A percentile compares a stretch with the other conserved stretches of the same genome.
Evolutionary conservation across 208 protist species (phyloP).

Genomic region (Trypanosoma cruzi): DNA sequence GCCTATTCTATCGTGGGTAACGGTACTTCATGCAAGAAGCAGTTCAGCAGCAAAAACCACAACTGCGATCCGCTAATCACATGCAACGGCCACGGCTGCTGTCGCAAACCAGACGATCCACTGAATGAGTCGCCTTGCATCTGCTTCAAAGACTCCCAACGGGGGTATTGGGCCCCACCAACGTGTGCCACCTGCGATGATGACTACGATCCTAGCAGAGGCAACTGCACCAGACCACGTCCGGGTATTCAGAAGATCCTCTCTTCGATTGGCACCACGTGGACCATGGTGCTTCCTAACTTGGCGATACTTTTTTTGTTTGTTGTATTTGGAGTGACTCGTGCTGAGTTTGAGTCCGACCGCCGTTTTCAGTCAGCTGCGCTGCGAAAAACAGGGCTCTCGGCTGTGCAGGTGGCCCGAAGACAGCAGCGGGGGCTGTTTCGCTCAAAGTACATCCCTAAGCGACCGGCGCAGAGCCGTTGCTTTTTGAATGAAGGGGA

Average conservation of each 20-base stretch:
- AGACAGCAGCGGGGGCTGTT: slow-evolving; percentile 64
- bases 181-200: slow-evolving; percentile 38
- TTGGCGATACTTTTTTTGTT: slow-evolving; percentile 72
- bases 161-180: slow-evolving; percentile 46
- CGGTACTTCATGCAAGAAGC: slow-evolving; percentile 14
- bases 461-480: slow-evolving; percentile 57
- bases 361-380: slow-evolving; percentile 57
- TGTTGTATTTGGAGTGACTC: slow-evolving; percentile 55
- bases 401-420: slow-evolving; percentile 69
- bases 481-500: slow-evolving; percentile 54
- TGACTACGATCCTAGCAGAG: slow-evolving; percentile 33
- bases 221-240: slow-evolving; percentile 20
- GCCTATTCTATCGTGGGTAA: slow-evolving; percentile 44
- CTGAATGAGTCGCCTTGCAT: slow-evolving; percentile 25
- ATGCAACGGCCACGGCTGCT: slow-evolving; percentile 72
- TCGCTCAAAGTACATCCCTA: slow-evolving; percentile 78
- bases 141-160: slow-evolving; percentile 43
- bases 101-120: slow-evolving; percentile 13
- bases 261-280: slow-evolving; percentile 70
- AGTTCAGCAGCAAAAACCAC: slow-evolving; percentile 20
- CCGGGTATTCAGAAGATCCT: slow-evolving; percentile 52
- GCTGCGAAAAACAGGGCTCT: slow-evolving; percentile 71
- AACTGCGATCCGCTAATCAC: slow-evolving; percentile 30
- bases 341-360: slow-evolving; percentile 71
- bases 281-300: slow-evolving; percentile 87